Evolutionary conservation across 192 early-diverging fungal genomes (phyloP), one percentile per base, ranked within the genome.

Genomic region (Entomortierella parvispora): DNA sequence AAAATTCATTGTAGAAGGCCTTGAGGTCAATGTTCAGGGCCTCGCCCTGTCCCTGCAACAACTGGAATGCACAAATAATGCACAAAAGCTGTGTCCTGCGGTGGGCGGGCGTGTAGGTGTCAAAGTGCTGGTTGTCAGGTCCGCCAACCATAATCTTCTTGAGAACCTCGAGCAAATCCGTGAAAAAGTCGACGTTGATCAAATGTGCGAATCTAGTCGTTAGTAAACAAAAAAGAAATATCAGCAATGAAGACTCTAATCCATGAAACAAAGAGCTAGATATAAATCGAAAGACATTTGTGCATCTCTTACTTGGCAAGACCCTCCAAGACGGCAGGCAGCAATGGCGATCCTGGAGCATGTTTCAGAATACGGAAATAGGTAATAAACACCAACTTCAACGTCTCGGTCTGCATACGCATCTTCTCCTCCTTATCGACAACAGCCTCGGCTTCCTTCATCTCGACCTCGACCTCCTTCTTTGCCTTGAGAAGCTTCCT

Each of bases 341-440:
- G 59, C 12, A 94, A 76, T 17, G 87, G 86, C 43, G 93, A 94
- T 52, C 83, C 85, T 20, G 89, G 86, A 44, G 89, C 84, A 43
- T 93, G 91, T 84, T 98, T 97, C 44, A 99, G 85, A 34, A 99
- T 94, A 44, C 96, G 88, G 84, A 99, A 97, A 75, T 98, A 98
- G 6, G 92, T 95, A 32, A 95, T 74, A 80, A 99, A 99, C 14
- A 99, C 90, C 44, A 93, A 85, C 82, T 98, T 97, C 23, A 99
- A 83, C 1, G 97, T 97, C 81, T 98, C 95, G 4, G 93, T 92
- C 46, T 96, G 94, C 87, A 68, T 84, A 62, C 90, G 89, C 53
- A 91, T 82, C 65, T 89, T 92, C 68, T 95, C 95, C 54, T 96
- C 93, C 57, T 90, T 87, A 62, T 92, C 89, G 22, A 94, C 91